Evolutionary conservation across 2,329 filamentous ascomycete species (phyloP).

Genomic region (Fusarium beomiforme): DNA sequence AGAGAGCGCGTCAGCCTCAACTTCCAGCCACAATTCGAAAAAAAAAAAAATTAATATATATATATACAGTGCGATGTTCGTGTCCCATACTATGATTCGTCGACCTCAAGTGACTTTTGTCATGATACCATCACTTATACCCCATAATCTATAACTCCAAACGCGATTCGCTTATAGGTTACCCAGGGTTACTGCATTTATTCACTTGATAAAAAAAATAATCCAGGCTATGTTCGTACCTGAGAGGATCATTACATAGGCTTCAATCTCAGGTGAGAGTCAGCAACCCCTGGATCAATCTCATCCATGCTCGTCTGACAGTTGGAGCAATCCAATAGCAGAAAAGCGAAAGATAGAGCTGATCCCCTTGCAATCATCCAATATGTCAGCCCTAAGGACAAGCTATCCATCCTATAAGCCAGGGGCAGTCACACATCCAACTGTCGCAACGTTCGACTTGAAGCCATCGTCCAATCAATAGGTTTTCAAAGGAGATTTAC

Average conservation of each 20-base stretch:
- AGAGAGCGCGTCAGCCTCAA: slow-evolving; percentile 1
- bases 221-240: neutral
- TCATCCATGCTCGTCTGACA: neutral
- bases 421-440: neutral
- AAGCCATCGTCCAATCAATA: neutral
- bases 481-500: neutral
- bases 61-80: neutral
- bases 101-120: neutral
- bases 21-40: slow-evolving; percentile 9
- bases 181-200: neutral
- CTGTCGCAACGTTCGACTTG: neutral
- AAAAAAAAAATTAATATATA: too few relatives aligned
- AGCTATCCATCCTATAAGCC: neutral
- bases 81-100: neutral
- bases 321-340: neutral
- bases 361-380: neutral
- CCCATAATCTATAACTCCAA: too few relatives aligned
- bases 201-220: neutral
- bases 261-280: neutral
- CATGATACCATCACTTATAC: neutral
- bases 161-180: too few relatives aligned
- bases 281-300: neutral
- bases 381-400: slow-evolving; percentile 5
- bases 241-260: neutral
- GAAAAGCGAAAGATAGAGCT: neutral